Conservation (phyloP, 768 basidiomycete genomes). For the Amanita jacksonii region DNA sequence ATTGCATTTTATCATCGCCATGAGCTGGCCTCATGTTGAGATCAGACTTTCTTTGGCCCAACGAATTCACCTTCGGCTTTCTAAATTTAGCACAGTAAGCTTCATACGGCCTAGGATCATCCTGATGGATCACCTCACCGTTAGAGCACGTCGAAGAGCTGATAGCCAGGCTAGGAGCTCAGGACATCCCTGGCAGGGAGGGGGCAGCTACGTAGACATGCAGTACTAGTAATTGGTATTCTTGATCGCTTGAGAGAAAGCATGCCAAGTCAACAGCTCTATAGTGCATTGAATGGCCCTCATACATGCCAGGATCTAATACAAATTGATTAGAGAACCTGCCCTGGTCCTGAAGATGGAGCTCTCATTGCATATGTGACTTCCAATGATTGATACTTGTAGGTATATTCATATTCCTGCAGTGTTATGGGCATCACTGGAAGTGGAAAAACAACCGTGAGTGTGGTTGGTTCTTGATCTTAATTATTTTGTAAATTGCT, state of each 20-base stretch:
- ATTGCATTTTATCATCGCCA: no score
- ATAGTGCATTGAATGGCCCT: no score
- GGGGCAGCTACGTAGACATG: slow-evolving; percentile 53
- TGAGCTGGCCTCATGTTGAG: slow-evolving; percentile 65
- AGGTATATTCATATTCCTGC: no score
- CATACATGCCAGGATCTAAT: no score
- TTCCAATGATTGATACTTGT: no score
- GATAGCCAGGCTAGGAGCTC: slow-evolving; percentile 50
- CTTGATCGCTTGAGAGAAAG: no score
- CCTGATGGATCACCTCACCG: slow-evolving; percentile 67
- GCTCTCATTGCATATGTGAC: no score
- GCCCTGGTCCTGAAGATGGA: no score
- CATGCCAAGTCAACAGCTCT: no score
- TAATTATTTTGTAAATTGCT: neutral
- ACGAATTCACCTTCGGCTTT: neutral
- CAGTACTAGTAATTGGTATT: no score
- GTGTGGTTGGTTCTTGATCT: neutral
- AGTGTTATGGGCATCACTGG: slow-evolving; percentile 32
- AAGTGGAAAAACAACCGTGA: slow-evolving; percentile 28
- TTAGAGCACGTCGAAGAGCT: slow-evolving; percentile 72
- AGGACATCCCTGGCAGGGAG: slow-evolving; percentile 57
- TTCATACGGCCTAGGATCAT: slow-evolving; percentile 64
- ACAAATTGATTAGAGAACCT: no score
- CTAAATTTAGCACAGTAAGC: slow-evolving; percentile 26
- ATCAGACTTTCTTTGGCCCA: slow-evolving; percentile 19